Evolutionary conservation across 129 eudicot genomes (phyloP).

Genomic region (carrot (Daucus carota)): DH1_v3.0 NC_030385.2:8375501-8376000

Average conservation of each 20-base stretch:
- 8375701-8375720: constrained; percentile 67
- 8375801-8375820: constrained; percentile 8
- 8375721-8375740: constrained; percentile 50
- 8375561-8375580: constrained; percentile 9
- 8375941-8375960: neutral
- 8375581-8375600: constrained; percentile 14
- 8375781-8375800: constrained; percentile 8
- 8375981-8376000: constrained; percentile 1
- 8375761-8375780: constrained; percentile 12
- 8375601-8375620: constrained; percentile 2
- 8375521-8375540: neutral
- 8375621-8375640: constrained; percentile 9
- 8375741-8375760: constrained; percentile 71
- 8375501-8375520: neutral
- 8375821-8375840: constrained; percentile 6
- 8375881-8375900: neutral
- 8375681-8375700: constrained; percentile 73
- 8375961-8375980: neutral
- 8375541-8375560: neutral
- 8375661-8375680: constrained; percentile 37
- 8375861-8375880: neutral
- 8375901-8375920: neutral
- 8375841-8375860: constrained; percentile 8
- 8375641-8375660: constrained; percentile 18
- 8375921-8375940: neutral